Conservation (phyloP, 768 basidiomycete species). For the Macrolepiota dolichaula region DNA sequence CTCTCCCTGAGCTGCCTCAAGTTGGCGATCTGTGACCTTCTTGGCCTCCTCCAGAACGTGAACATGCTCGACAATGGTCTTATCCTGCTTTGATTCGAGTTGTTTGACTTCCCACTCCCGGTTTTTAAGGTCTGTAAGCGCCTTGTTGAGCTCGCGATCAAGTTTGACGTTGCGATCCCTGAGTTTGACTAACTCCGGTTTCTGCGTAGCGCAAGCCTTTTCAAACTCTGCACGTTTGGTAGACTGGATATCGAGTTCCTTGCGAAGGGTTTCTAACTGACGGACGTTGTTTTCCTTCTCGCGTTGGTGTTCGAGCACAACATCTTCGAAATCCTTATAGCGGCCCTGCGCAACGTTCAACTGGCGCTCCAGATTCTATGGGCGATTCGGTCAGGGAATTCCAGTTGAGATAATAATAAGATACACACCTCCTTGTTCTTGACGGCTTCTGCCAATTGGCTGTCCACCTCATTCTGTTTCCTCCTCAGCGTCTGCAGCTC, state of each 20-base stretch:
- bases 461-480: slow-evolving; percentile 65
- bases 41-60: slow-evolving; percentile 96
- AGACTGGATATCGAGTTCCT: slow-evolving; percentile 73
- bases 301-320: slow-evolving; percentile 77
- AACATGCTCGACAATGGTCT: slow-evolving; percentile 98
- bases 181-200: slow-evolving; percentile 63
- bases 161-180: slow-evolving; percentile 69
- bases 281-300: slow-evolving; percentile 73
- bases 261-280: slow-evolving; percentile 65
- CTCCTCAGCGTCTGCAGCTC: slow-evolving; percentile 70
- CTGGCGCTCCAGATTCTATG: slow-evolving; percentile 74
- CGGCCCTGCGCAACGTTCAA: slow-evolving; percentile 68
- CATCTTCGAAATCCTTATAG: slow-evolving; percentile 85
- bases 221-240: slow-evolving; percentile 76
- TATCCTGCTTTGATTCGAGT: slow-evolving; percentile 84
- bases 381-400: slow-evolving; percentile 2
- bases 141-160: slow-evolving; percentile 79
- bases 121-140: slow-evolving; percentile 72
- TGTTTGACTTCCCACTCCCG: slow-evolving; percentile 87
- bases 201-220: slow-evolving; percentile 55
- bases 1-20: slow-evolving; percentile 77
- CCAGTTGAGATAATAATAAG: neutral
- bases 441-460: slow-evolving; percentile 54
- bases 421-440: slow-evolving; percentile 71
- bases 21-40: slow-evolving; percentile 87